A percentile compares a stretch with the other conserved stretches of the same genome.
Conservation (phyloP, 2,329 filamentous ascomycete species). For the Epichloe sp. region DNA sequence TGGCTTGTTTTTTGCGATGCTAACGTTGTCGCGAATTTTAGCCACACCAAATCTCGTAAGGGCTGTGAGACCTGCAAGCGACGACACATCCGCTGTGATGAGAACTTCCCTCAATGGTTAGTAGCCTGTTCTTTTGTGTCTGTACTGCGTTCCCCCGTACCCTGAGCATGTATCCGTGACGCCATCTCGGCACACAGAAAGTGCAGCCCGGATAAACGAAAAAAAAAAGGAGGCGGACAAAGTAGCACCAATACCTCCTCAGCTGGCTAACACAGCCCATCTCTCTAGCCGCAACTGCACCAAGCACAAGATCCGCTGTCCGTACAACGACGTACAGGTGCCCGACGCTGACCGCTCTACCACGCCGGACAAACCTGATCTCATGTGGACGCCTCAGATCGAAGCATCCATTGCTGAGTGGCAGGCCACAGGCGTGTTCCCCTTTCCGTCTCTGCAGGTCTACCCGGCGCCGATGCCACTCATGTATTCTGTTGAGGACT, state of each 20-base stretch:
- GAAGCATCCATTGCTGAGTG: slow-evolving; percentile 71
- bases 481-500: slow-evolving; percentile 60
- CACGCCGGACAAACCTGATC: slow-evolving; percentile 49
- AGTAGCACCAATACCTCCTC: neutral
- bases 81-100: slow-evolving; percentile 93
- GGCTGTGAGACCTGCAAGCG: slow-evolving; percentile 97
- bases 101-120: slow-evolving; percentile 95
- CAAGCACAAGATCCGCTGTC: slow-evolving; percentile 96
- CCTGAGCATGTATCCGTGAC: neutral
- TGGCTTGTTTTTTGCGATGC: slow-evolving; percentile 5
- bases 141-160: neutral
- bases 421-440: slow-evolving; percentile 73
- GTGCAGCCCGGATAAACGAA: neutral
- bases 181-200: neutral
- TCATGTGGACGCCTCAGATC: slow-evolving; percentile 79
- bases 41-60: slow-evolving; percentile 97
- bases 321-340: slow-evolving; percentile 80
- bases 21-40: slow-evolving; percentile 23
- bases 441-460: slow-evolving; percentile 69
- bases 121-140: slow-evolving; percentile 13
- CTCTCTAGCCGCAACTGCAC: slow-evolving; percentile 78
- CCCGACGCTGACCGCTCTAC: slow-evolving; percentile 47
- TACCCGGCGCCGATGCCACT: slow-evolving; percentile 63
- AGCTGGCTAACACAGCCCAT: slow-evolving; percentile 9
- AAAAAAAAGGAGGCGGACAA: neutral